These are phyloP conservation scores for Jacaranda mimosifolia DNA, from an alignment of 257 asterid species.

Conservation along the genomic window DNA sequence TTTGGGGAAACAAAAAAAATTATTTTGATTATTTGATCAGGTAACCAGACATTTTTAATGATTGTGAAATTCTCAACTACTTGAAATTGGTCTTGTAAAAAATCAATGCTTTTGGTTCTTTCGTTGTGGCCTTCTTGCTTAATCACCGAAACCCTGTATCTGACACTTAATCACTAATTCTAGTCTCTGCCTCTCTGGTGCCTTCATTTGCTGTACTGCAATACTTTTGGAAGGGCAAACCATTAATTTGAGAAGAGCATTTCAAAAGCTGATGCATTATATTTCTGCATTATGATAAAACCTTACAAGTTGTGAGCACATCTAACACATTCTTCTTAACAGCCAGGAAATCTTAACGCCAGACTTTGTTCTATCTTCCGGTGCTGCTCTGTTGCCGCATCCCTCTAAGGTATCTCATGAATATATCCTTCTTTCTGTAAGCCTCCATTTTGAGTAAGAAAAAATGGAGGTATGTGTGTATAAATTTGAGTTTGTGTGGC, in stretches of 20 bases:
- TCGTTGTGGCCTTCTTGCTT: no score
- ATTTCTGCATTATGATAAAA: conserved; percentile 5
- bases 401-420: conserved; percentile 78
- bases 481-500: neutral
- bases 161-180: no score
- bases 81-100: no score
- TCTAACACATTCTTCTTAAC: conserved; percentile 46
- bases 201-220: no score
- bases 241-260: no score
- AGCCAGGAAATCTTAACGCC: conserved; percentile 55
- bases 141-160: no score
- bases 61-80: neutral
- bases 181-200: no score
- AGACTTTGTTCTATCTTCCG: conserved; percentile 66
- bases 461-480: neutral
- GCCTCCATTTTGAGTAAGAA: neutral
- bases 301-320: conserved; percentile 15
- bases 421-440: conserved; percentile 5
- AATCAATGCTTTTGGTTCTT: no score
- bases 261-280: neutral
- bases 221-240: no score
- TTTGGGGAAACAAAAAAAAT: neutral
- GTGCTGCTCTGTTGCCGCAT: conserved; percentile 79
- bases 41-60: neutral
- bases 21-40: neutral